Base-by-base conservation (phyloP, 2,329 filamentous ascomycete genomes). In the Alternaria longipes region DNA sequence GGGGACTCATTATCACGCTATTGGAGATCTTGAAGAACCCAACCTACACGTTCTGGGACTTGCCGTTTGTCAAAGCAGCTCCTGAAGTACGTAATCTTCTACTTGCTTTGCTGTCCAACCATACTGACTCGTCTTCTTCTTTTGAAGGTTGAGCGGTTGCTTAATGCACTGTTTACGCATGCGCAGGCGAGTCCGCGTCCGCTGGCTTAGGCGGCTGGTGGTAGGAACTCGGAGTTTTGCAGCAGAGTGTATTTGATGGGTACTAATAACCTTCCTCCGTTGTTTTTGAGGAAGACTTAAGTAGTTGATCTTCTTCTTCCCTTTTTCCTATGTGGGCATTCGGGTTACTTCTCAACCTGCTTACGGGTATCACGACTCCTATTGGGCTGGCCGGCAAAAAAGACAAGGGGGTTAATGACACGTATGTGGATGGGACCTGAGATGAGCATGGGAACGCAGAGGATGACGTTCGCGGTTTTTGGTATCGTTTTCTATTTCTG, bases 1-100 rank as follows among this genome's bases (percentile, higher is more conserved):
- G 94, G 94, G 96, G 96, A 12, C 83, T 99, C 44, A 90, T 97
- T 76, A 90, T 94, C 64, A 94, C 93, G 36, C 86, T 97, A 63
- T 83, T 95, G 65, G 95, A 98, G 82, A 86, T 99, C 59, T 85
- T 97, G 68, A 96, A 97, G 84, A 97, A 97, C 77, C 90, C 91
- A 55, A 92, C 89, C 75, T 96, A 94, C 79, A 89, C 89, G 74
- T 97, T 99, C 84, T 98, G 96, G 83, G 92, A 95, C 52, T 85
- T 97, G 68, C 91, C 92, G 26, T 97, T 97, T 73, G 91, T 98
- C 80, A 96, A 97, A 83, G 87, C 90, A 67, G 88, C 90, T 69
- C 93, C 93, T 67, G 93, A 97, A 84, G 93, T 76, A 73, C 66
- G 69, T 72, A 60, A 44, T 44, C 34, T 52, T 54, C 34, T 62